Evolutionary conservation across 2,329 filamentous ascomycete species (phyloP).

Genomic region (Stachybotrys echinatus): DNA sequence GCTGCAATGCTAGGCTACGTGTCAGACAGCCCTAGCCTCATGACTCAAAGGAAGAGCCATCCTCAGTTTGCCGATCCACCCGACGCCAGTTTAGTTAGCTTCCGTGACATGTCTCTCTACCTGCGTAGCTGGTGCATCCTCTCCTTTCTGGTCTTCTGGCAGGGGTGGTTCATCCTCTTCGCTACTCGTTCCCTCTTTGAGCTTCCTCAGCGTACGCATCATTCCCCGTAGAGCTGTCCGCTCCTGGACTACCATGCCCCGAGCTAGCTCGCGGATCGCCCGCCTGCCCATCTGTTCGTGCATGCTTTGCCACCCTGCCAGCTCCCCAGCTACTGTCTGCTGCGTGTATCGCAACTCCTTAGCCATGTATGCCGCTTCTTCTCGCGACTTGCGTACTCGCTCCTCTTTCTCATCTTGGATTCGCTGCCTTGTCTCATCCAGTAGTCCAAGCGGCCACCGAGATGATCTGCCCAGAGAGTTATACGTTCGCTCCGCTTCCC

Average conservation of each 20-base stretch:
- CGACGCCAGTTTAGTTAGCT: no score
- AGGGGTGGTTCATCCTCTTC: neutral
- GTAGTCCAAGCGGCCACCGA: constrained; percentile 72
- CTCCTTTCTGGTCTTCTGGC: neutral
- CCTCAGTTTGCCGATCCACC: no score
- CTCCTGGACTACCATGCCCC: constrained; percentile 74
- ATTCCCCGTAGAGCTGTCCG: constrained; percentile 74
- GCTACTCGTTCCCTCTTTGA: constrained; percentile 21
- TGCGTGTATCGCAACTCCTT: constrained; percentile 87
- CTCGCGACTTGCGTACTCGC: constrained; percentile 64
- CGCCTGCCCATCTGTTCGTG: constrained; percentile 71
- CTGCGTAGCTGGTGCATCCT: neutral
- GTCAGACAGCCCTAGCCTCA: neutral
- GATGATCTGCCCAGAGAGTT: constrained; percentile 69
- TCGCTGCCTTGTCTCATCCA: constrained; percentile 83
- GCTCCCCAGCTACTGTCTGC: constrained; percentile 83
- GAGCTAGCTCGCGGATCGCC: constrained; percentile 71
- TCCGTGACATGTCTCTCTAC: no score
- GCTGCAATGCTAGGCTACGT: neutral
- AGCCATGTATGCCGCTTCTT: constrained; percentile 68
- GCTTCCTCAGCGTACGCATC: constrained; percentile 67
- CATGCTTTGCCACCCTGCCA: constrained; percentile 91
- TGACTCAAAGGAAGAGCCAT: no score
- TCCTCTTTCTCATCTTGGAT: constrained; percentile 80
- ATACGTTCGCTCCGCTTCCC: constrained; percentile 72